Evolutionary conservation across 1,139 yeast genomes (phyloP), one percentile per base, ranked within the genome.

Genomic region (Geotrichum phurueaensis): DNA sequence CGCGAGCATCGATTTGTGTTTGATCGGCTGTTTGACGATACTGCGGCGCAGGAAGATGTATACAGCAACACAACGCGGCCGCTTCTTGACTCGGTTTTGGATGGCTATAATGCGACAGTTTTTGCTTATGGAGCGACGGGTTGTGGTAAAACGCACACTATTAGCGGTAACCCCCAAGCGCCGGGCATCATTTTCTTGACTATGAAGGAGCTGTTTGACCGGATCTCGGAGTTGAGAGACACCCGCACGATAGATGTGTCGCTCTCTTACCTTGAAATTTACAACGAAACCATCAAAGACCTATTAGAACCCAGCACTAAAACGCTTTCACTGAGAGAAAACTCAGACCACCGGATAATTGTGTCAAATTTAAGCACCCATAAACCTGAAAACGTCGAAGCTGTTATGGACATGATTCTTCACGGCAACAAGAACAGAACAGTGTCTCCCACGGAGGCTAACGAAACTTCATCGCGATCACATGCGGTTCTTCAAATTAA

Each of bases 61-160:
- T 91, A 84, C 69, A 72, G 77, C 39, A 74, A 75, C 53, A 89
- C 96, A 0, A 84, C 96, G 0, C 77, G 80, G 58, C 94, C 96
- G 0, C 75, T 90, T 54, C 75, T 92, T 9, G 91, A 86, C 64
- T 82, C 87, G 52, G 85, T 90, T 0, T 72, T 92, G 54, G 96
- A 88, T 65, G 97, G 97, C 0, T 89, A 78, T 72, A 90, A 92
- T 72, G 87, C 96, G 6, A 91, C 97, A 0, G 91, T 92, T 0
- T 94, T 94, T 76, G 98, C 99, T 1, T 94, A 94, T 71, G 99
- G 99, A 0, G 97, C 97, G 31, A 91, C 99, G 0, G 99, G 99
- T 0, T 94, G 98, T 73, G 99, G 99, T n/a, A 92, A 92, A 71
- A 91, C 98, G 0, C 91, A 87, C 71, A 92, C 98, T 0, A 89